Conservation (phyloP, 2,329 filamentous ascomycete species). For the Onygena corvina region DNA sequence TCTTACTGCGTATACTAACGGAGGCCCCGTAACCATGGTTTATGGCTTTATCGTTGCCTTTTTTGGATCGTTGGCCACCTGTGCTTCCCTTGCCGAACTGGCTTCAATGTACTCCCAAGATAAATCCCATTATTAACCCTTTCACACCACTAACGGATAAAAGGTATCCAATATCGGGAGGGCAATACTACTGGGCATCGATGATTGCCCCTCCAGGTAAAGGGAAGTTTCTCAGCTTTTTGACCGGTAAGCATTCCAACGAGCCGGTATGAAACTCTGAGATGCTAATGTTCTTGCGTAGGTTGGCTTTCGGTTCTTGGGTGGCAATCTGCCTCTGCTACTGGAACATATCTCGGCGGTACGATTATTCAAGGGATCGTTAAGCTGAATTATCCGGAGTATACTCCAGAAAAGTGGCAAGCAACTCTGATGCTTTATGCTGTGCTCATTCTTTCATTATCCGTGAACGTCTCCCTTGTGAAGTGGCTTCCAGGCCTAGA, state of each 20-base stretch:
- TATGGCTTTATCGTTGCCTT: slow-evolving; percentile 28
- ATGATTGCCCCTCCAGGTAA: slow-evolving; percentile 33
- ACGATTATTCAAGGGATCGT: slow-evolving; percentile 27
- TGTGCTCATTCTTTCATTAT: slow-evolving; percentile 20
- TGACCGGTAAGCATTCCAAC: slow-evolving; percentile 18
- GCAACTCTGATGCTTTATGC: slow-evolving; percentile 29
- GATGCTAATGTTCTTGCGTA: too few species aligned
- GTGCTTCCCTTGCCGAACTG: slow-evolving; percentile 33
- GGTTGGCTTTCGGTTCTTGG: slow-evolving; percentile 23
- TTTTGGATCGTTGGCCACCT: slow-evolving; percentile 25
- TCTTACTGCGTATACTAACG: slow-evolving; percentile 25
- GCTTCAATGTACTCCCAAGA: slow-evolving; percentile 31
- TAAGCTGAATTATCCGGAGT: slow-evolving; percentile 23
- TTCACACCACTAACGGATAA: not conserved
- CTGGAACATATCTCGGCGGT: slow-evolving; percentile 20
- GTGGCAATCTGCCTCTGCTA: slow-evolving; percentile 22
- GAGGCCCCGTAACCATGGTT: slow-evolving; percentile 29
- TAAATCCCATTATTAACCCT: not conserved
- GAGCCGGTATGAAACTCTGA: too few species aligned
- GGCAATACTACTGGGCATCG: slow-evolving; percentile 33
- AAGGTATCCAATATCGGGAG: slow-evolving; percentile 32
- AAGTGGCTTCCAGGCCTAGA: slow-evolving; percentile 23
- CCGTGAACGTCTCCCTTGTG: slow-evolving; percentile 21
- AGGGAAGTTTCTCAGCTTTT: slow-evolving; percentile 36
- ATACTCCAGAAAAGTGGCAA: slow-evolving; percentile 27